A percentile compares a stretch with the other conserved stretches of the same genome.
Conservation (phyloP, 2,329 filamentous ascomycete species). For the Pseudocercospora vitis region DNA sequence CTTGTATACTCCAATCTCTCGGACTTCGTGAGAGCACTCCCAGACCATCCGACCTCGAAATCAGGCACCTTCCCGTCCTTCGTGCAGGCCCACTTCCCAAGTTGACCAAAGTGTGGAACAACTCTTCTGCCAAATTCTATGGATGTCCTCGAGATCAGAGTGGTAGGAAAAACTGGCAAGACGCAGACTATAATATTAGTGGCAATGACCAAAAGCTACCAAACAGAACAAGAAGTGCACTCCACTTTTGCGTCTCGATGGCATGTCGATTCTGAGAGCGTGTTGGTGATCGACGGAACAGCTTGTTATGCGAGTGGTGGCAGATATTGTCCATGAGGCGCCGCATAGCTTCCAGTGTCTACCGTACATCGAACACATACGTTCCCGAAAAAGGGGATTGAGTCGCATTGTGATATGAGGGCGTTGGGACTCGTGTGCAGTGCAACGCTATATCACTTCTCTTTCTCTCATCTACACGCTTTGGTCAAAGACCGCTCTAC, state of each 20-base stretch:
- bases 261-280: neutral
- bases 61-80: neutral
- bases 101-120: neutral
- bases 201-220: neutral
- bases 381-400: conserved; percentile 2
- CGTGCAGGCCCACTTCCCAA: neutral
- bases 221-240: conserved; percentile 1
- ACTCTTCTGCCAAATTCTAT: neutral
- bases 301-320: neutral
- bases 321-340: neutral
- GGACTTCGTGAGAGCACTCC: neutral
- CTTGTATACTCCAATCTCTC: neutral
- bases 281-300: neutral
- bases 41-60: neutral
- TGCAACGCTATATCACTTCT: neutral
- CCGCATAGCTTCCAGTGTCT: neutral
- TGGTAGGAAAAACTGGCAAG: too few relatives aligned
- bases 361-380: neutral
- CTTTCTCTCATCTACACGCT: conserved; percentile 1
- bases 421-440: too few relatives aligned
- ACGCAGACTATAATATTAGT: too few relatives aligned
- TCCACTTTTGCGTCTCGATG: neutral
- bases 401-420: neutral
- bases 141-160: neutral
- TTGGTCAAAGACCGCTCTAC: neutral